Evolutionary conservation across 805 yeast species (phyloP), one percentile per base, ranked within the genome.

Genomic region (Cyberlindnera euphorbiae): DNA sequence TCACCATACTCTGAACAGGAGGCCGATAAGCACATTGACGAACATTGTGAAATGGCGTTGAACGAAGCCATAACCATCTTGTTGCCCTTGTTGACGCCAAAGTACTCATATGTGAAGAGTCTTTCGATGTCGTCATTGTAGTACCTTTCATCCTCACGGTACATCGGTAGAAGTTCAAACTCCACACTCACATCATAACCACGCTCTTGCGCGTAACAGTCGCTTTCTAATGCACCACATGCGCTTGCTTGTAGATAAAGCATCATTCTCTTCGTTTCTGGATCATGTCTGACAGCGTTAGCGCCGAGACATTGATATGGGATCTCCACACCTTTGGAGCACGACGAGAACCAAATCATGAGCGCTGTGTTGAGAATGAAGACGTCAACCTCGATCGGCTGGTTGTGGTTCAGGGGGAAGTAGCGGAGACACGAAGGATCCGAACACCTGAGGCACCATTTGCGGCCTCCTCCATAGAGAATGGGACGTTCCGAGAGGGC

Each of bases 381-480:
- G 4, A 68, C 28, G 35, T 67, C 72, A 6, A 53, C 52, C 9
- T 43, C 43, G 8, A 42, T 28, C 5, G 35, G 39, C 8, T 31
- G 22, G n/a, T 41, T 40, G 8, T 45, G 44, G 15, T 43, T 35
- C 8, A 44, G 30, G 1, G 44, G 44, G 12, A 47, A 36, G 25
- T 31, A 40, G 11, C 31, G 35, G 15, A 49, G 21, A 4, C 42
- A 34, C 4, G 43, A 32, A 3, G 38, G 22, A 23, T 42, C 44
- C 5, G 49, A 39, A 10, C 47, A 31, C 10, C 27, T 26, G 4
- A 53, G 37, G 1, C 48, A 32, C 45, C 66, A 51, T 17, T 63
- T 58, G 21, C 70, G 53, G 1, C 72, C 71, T 4, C 72, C 72
- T 4, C 68, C 72, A 32, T 57, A 59, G 14, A 66, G 44, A 1